A percentile compares a stretch with the other conserved stretches of the same genome.
These are phyloP conservation scores for Lentinula edodes DNA, from an alignment of 768 basidiomycete genomes.

Conservation along the genomic window DNA sequence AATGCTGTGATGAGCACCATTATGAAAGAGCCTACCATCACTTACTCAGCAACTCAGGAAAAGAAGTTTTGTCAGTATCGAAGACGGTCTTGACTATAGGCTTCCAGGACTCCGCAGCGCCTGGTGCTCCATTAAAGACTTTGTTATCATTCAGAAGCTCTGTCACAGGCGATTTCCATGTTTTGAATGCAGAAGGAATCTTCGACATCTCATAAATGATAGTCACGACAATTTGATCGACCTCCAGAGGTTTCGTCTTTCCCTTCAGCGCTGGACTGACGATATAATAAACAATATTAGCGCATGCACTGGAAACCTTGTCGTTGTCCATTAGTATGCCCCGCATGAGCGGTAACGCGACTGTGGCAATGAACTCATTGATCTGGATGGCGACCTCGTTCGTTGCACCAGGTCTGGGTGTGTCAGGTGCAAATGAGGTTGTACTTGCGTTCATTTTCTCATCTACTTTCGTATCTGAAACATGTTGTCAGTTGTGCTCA, in stretches of 20 bases:
- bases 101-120: constrained; percentile 61
- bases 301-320: constrained; percentile 72
- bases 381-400: constrained; percentile 57
- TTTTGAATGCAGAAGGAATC: constrained; percentile 71
- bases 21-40: constrained; percentile 22
- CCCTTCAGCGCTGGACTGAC: constrained; percentile 77
- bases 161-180: constrained; percentile 75
- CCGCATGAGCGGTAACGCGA: constrained; percentile 69
- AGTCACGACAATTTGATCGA: constrained; percentile 60
- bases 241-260: constrained; percentile 73
- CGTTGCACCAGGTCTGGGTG: constrained; percentile 26
- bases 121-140: constrained; percentile 72
- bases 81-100: constrained; percentile 75
- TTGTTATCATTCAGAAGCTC: constrained; percentile 84
- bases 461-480: constrained; percentile 41
- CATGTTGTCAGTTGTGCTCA: not conserved
- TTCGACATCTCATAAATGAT: constrained; percentile 77
- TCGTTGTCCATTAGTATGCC: constrained; percentile 82
- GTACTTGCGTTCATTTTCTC: constrained; percentile 53
- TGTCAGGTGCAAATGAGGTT: constrained; percentile 29
- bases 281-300: constrained; percentile 80
- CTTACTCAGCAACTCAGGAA: constrained; percentile 79
- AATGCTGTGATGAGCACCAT: constrained; percentile 19
- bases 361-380: constrained; percentile 60
- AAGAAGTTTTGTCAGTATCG: constrained; percentile 80